Evolutionary conservation across 129 eudicot genomes (phyloP), one percentile per base, ranked within the genome.

Genomic region (Centella asiatica): DNA sequence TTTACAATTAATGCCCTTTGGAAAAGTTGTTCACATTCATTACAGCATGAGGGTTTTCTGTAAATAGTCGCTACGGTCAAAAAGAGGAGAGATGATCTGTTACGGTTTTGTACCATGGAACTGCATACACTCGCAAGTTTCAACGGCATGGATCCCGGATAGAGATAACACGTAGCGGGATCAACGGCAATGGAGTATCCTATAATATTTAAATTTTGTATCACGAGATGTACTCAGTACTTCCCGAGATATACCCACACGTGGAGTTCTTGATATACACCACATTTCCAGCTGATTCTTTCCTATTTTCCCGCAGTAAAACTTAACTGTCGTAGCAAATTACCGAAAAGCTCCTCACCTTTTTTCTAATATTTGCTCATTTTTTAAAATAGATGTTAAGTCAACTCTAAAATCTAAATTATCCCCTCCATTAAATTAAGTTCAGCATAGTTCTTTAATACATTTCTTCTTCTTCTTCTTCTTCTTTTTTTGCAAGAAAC

Each of bases 231-330:
- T 36, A 50, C 62, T 22, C 1, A 20, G 65, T 42, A 8, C 3
- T 2, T 4, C 59, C 63, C 69, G n/a, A 27, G 28, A 74, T 66
- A 60, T 76, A 37, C 34, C 61, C 76, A 63, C 88, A 81, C 95
- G 87, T 80, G 95, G 65, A 71, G 0, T 42, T 58, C 11, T 56
- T 24, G 24, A 40, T 23, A 36, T 29, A 40, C 61, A 56, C 45
- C 32, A 6, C 37, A 17, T 60, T 49, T 53, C 69, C 69, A 72
- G 76, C 84, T 80, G 57, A 46, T 58, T 69, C 27, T 13, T 75
- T 75, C 87, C 85, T 42, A 5, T n/a, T 68, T 73, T 70, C 57
- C 72, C 81, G 83, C 81, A 60, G 79, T 67, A 47, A 73, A 64
- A 63, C 56, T 69, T 73, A 74, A 78, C 66, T 66, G 7, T 58